These are phyloP conservation scores for Sclerotinia nivalis DNA, from an alignment of 2,329 filamentous ascomycete species.

Conservation along the genomic window DNA sequence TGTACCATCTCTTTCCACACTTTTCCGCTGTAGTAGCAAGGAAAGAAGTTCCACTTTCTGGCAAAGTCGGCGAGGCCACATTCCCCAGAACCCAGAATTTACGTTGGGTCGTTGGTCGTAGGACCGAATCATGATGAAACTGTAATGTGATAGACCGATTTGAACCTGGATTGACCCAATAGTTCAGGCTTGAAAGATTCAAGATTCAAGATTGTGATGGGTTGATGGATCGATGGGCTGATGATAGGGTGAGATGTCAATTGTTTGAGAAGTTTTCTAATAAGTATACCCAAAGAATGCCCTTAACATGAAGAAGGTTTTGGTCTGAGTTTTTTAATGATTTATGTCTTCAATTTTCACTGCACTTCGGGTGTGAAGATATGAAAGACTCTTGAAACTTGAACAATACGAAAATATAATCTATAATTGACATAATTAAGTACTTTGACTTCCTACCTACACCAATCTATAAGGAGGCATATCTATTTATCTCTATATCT, in stretches of 20 bases:
- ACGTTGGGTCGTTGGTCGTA: slow-evolving; percentile 16
- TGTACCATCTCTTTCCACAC: background rate
- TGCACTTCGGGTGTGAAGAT: slow-evolving; percentile 2
- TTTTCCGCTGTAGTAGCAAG: slow-evolving; percentile 11
- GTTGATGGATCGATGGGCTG: slow-evolving; percentile 3
- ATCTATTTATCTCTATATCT: background rate
- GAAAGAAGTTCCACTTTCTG: slow-evolving; percentile 2
- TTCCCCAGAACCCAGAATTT: slow-evolving; percentile 17
- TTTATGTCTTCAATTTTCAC: background rate
- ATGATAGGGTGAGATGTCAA: slow-evolving; percentile 5
- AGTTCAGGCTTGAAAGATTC: slow-evolving; percentile 7
- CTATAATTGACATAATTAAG: background rate
- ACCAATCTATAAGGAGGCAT: slow-evolving; percentile 8
- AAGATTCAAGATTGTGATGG: slow-evolving; percentile 1
- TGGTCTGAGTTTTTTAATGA: slow-evolving; percentile 7
- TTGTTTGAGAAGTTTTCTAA: background rate
- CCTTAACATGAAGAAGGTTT: slow-evolving; percentile 4
- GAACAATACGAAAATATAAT: background rate
- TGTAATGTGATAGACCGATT: background rate
- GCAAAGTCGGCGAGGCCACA: slow-evolving; percentile 10
- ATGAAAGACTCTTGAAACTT: background rate
- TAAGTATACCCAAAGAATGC: slow-evolving; percentile 10
- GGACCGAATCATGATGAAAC: slow-evolving; percentile 11
- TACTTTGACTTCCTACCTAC: background rate
- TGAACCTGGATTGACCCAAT: slow-evolving; percentile 6